A percentile compares a stretch with the other conserved stretches of the same genome.
Evolutionary conservation across 805 yeast species (phyloP).

Genomic region (Candida ulmi): DNA sequence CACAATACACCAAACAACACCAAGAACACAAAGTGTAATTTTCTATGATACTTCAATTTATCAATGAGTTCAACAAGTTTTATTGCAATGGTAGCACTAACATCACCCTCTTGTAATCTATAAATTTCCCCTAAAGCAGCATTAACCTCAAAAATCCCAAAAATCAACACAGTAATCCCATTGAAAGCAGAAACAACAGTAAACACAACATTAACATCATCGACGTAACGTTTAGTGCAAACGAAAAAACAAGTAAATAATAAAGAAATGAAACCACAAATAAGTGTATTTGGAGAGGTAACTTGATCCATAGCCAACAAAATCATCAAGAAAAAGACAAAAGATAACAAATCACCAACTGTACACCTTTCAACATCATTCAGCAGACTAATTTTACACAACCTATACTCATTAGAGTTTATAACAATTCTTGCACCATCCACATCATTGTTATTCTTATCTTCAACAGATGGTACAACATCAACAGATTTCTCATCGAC

Average conservation of each 20-base stretch:
- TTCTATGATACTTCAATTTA: no score
- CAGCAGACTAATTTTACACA: no score
- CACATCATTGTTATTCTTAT: no score
- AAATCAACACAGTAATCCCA: constrained; percentile 4
- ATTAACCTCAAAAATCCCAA: constrained; percentile 7
- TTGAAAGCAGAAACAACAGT: not conserved
- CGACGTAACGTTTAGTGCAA: constrained; percentile 1
- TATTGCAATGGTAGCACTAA: no score
- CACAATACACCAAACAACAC: no score
- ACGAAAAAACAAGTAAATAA: constrained; percentile 2
- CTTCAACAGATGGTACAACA: no score
- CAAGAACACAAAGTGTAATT: no score
- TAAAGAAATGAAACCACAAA: constrained; percentile 3
- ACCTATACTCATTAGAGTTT: no score
- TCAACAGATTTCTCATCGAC: no score
- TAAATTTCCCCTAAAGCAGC: not conserved
- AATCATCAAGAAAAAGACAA: not conserved
- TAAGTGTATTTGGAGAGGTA: constrained; percentile 1
- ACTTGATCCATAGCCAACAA: constrained; percentile 1
- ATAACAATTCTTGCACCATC: no score
- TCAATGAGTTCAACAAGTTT: no score
- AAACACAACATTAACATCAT: no score
- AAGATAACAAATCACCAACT: not conserved
- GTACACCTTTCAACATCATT: not conserved
- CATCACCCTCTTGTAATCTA: not conserved